Conservation (phyloP, 352 stramenopile species). For the Phytopythium chamaehyphon region DNA sequence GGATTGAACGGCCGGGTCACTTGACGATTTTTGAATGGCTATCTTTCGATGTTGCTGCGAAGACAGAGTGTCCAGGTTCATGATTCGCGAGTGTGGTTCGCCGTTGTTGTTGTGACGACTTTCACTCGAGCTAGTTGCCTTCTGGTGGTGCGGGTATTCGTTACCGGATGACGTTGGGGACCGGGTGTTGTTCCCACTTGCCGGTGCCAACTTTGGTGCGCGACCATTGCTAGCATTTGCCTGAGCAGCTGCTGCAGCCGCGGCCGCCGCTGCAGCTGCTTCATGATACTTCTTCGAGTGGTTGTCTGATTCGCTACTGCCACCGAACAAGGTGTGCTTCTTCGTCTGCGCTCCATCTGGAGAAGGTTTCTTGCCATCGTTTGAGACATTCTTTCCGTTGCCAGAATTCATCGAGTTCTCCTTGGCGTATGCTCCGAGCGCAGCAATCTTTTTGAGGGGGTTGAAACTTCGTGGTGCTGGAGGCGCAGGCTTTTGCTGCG, state of each 20-base stretch:
- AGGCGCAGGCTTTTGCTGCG: constrained; percentile 13
- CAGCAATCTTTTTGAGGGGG: constrained; percentile 60
- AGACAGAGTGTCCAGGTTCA: constrained; percentile 34
- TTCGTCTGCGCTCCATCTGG: constrained; percentile 4
- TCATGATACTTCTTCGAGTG: constrained; percentile 5
- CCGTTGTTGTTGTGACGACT: constrained; percentile 20
- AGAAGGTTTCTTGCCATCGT: constrained; percentile 7
- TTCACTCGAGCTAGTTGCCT: constrained; percentile 11
- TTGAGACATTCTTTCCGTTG: constrained; percentile 21
- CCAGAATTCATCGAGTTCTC: constrained; percentile 28
- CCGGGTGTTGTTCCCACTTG: constrained; percentile 1
- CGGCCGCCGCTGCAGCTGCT: not conserved
- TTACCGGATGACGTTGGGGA: constrained; percentile 2
- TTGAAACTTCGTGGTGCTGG: constrained; percentile 41
- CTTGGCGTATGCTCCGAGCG: constrained; percentile 36
- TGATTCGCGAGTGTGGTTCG: constrained; percentile 31
- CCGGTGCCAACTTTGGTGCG: constrained; percentile 1
- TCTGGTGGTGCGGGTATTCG: constrained; percentile 4
- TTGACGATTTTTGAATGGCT: constrained; percentile 30
- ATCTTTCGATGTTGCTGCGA: constrained; percentile 30
- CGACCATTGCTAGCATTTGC: not conserved
- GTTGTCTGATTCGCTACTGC: constrained; percentile 3
- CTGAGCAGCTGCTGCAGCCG: not conserved
- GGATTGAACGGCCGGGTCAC: constrained; percentile 15
- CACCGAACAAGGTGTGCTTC: constrained; percentile 7